Percentiles rank a stretch among this genome's conserved stretches.
phyloP scores from a whole-genome alignment of 78 protist genomes.

The Dictyostelium firmibasis region DNA sequence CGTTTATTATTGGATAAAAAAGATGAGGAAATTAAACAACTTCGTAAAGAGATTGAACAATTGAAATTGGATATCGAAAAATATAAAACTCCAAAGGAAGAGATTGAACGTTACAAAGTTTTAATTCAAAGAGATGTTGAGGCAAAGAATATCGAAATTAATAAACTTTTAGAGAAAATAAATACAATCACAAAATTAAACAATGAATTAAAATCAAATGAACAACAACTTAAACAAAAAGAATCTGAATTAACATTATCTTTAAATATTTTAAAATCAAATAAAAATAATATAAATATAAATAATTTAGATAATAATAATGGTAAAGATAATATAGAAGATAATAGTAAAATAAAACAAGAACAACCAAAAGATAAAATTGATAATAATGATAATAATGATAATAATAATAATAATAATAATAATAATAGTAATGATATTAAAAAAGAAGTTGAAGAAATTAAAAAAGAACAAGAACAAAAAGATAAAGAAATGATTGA shows the following conservation, averaged over 20 bases:
- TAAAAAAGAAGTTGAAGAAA: not conserved
- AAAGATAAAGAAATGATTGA: not conserved
- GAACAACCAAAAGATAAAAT: not conserved
- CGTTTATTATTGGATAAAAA: conserved; percentile 32
- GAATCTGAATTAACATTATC: conserved; percentile 38
- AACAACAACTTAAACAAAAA: not conserved
- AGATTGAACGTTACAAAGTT: not conserved
- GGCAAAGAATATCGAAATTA: conserved; percentile 22
- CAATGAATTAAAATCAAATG: conserved; percentile 34
- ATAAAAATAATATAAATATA: not conserved
- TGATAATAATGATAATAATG: too few species aligned
- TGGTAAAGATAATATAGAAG: not conserved
- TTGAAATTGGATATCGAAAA: conserved; percentile 3
- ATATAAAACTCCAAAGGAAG: conserved; percentile 13
- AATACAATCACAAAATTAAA: not conserved
- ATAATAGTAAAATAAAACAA: not conserved
- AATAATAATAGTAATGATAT: not conserved
- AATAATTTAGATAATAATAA: not conserved
- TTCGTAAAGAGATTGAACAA: conserved; percentile 15
- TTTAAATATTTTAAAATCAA: conserved; percentile 27
- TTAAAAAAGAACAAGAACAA: not conserved
- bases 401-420: not conserved
- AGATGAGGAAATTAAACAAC: conserved; percentile 41
- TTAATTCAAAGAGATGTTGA: conserved; percentile 11
- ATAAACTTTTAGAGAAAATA: conserved; percentile 13